Conservation (phyloP, 495 filamentous ascomycete species). For the Cryomyces minteri region DNA sequence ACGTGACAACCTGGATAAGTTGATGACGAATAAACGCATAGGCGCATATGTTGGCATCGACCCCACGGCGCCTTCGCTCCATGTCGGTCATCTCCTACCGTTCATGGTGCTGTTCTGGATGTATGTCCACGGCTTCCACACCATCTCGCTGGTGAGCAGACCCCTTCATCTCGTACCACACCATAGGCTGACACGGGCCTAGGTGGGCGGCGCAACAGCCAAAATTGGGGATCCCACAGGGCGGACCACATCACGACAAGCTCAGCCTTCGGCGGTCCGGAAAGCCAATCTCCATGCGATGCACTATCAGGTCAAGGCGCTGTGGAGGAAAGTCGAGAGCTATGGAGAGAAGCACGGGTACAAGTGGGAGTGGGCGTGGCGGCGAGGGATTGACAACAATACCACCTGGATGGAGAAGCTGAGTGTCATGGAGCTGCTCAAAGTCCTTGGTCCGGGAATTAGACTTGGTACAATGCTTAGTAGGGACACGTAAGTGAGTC, state of each 20-base stretch:
- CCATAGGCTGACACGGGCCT: neutral
- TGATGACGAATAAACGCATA: slow-evolving; percentile 51
- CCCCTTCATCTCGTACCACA: neutral
- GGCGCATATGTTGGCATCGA: slow-evolving; percentile 84
- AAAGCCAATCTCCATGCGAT: slow-evolving; percentile 57
- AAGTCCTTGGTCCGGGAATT: slow-evolving; percentile 48
- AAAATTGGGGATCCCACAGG: slow-evolving; percentile 80
- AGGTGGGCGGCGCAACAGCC: slow-evolving; percentile 73
- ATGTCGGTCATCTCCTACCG: slow-evolving; percentile 83
- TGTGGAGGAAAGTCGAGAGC: slow-evolving; percentile 58
- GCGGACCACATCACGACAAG: slow-evolving; percentile 46
- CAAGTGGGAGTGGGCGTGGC: slow-evolving; percentile 39
- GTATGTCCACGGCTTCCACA: slow-evolving; percentile 63
- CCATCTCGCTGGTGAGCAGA: slow-evolving; percentile 44
- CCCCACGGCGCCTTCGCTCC: slow-evolving; percentile 76
- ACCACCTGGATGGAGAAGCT: slow-evolving; percentile 57
- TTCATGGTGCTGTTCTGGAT: slow-evolving; percentile 92
- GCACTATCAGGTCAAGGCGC: slow-evolving; percentile 57
- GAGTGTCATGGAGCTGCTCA: slow-evolving; percentile 52
- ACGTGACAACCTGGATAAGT: slow-evolving; percentile 44
- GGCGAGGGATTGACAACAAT: slow-evolving; percentile 54
- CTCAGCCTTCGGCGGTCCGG: slow-evolving; percentile 31
- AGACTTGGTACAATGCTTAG: slow-evolving; percentile 73
- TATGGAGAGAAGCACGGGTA: slow-evolving; percentile 18
- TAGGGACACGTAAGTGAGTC: slow-evolving; percentile 60